Base-by-base conservation (phyloP, 768 basidiomycete species). In the Mycena epipterygia region DNA sequence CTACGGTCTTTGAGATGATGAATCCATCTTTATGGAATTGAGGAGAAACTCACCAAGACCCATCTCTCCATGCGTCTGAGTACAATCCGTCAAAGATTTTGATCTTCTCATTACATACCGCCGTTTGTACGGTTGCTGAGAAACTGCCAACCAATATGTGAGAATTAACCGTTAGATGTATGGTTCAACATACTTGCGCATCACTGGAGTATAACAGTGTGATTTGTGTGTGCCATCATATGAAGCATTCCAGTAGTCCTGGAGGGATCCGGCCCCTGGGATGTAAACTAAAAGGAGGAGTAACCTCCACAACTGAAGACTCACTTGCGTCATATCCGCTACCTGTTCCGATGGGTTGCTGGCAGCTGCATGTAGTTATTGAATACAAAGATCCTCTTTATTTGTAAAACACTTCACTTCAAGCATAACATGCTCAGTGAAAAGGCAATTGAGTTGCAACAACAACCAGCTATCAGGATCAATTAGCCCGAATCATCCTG, bases 361-460 rank as follows among this genome's bases (percentile, higher is more conserved):
- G 60, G 60, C 60, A 61, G 41, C 60, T 61, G 60, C 12, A 27
- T n/a, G n/a, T n/a, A 30, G 16, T 35, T 30, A 3, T 9, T 58
- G n/a, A 14, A 21, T 58, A 29, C 17, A 16, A n/a, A n/a, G n/a
- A n/a, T 58, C 19, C 56, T 17, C 19, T n/a, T 5, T 3, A 42
- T n/a, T 3, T 12, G 32, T 23, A n/a, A 23, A 41, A 53, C 32
- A 35, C 64, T 72, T 19, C 51, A 78, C 78, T 78, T 79, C 55
- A 78, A 62, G 51, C 78, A 79, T 14, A 79, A 64, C 78, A 77
- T 79, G 37, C 74, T 75, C 19, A 79, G 62, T 21, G 72, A 70
- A 64, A 70, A 78, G 19, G 78, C 73, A 9, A 78, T 67, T 6
- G 77, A 74, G 52, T 78, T 79, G 37, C 78, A 79, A 39, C 78